Conservation (phyloP, 805 yeast species). For the Monosporozyma yasuniensis region DNA sequence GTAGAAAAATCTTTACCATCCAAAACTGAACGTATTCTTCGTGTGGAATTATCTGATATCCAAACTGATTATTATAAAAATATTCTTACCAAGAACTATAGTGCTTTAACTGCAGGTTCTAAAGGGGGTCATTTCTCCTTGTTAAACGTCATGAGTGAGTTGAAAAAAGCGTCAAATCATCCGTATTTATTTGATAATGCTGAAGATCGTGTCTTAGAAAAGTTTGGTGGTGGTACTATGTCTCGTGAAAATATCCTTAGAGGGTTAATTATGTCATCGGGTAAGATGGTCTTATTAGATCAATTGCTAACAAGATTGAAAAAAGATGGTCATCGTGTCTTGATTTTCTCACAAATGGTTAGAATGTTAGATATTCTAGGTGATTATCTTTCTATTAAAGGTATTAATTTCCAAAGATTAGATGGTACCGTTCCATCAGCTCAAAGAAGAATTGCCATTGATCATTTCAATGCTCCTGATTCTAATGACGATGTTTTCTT, state of each 20-base stretch:
- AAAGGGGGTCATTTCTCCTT: constrained; percentile 73
- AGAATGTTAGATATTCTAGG: constrained; percentile 91
- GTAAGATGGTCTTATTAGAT: constrained; percentile 94
- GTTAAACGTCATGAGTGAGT: constrained; percentile 86
- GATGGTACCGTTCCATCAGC: constrained; percentile 97
- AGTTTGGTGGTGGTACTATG: constrained; percentile 46
- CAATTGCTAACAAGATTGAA: constrained; percentile 74
- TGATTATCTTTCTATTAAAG: constrained; percentile 82
- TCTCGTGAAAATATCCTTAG: constrained; percentile 74
- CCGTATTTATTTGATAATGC: constrained; percentile 93
- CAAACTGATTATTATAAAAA: constrained; percentile 95
- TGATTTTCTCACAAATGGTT: constrained; percentile 96
- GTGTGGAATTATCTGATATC: constrained; percentile 90
- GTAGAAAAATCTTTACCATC: constrained; percentile 96
- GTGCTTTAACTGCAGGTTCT: constrained; percentile 81
- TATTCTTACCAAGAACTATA: constrained; percentile 82
- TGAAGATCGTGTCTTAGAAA: constrained; percentile 68
- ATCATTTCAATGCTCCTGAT: constrained; percentile 90
- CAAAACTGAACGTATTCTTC: constrained; percentile 85
- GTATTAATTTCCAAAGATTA: constrained; percentile 79
- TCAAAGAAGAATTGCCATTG: constrained; percentile 88
- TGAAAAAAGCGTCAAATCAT: constrained; percentile 94
- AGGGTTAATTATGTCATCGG: constrained; percentile 95
- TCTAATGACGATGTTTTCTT: constrained; percentile 87
- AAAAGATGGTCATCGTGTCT: constrained; percentile 92